Conservation (phyloP, 2,329 filamentous ascomycete genomes). For the Didymella lethalis region DNA sequence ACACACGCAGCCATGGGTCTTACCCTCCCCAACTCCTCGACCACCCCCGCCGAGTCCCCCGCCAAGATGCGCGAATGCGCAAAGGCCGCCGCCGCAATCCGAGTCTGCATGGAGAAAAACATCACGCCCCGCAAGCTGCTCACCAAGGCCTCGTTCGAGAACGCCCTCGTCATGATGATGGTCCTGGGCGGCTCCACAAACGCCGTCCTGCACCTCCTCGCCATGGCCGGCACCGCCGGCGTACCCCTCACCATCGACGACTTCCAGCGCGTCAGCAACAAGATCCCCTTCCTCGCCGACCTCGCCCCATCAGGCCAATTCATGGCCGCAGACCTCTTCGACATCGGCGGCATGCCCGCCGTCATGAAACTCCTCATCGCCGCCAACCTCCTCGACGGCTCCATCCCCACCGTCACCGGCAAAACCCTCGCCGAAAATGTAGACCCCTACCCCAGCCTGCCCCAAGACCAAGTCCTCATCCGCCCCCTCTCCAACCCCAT, state of each 20-base stretch:
- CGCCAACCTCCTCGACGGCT: conserved; percentile 76
- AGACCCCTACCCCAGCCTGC: conserved; percentile 75
- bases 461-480: conserved; percentile 83
- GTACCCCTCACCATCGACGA: conserved; percentile 82
- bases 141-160: conserved; percentile 83
- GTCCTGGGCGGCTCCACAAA: conserved; percentile 91
- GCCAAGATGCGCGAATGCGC: conserved; percentile 88
- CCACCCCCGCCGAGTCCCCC: conserved; percentile 79
- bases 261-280: conserved; percentile 80
- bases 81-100: conserved; percentile 80
- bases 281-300: conserved; percentile 86
- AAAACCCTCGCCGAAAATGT: conserved; percentile 85
- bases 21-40: conserved; percentile 81
- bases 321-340: conserved; percentile 87
- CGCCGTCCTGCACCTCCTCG: conserved; percentile 85
- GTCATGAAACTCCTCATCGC: conserved; percentile 87
- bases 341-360: conserved; percentile 83
- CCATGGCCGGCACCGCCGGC: conserved; percentile 86
- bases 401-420: conserved; percentile 82
- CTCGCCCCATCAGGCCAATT: conserved; percentile 84
- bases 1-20: conserved; percentile 74
- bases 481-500: conserved; percentile 81
- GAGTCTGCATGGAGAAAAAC: conserved; percentile 79
- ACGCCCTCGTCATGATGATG: conserved; percentile 90
- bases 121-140: conserved; percentile 82